Evolutionary conservation across 179 eudicot genomes (phyloP).

Genomic region (Gypsophila paniculata): DNA sequence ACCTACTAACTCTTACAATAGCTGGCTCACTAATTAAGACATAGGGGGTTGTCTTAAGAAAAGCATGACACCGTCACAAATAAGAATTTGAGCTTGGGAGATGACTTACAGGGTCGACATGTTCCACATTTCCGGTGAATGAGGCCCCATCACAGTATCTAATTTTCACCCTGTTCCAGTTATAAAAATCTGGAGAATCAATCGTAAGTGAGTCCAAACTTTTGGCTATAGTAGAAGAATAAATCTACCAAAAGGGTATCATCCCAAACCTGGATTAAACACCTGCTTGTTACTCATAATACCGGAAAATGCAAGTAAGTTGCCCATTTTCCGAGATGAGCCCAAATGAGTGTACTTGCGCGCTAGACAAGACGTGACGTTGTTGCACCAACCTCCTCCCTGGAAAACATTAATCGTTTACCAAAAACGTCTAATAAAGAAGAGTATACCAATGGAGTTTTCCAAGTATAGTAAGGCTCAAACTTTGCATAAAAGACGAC

Average conservation of each 20-base stretch:
- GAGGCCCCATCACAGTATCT: constrained; percentile 96
- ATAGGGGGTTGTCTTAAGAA: no score
- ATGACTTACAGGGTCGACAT: constrained; percentile 66
- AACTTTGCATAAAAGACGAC: not conserved
- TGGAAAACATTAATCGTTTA: constrained; percentile 15
- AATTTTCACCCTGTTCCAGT: constrained; percentile 84
- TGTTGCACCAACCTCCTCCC: constrained; percentile 99
- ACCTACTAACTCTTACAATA: no score
- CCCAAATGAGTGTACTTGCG: constrained; percentile 67
- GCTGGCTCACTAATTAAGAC: no score
- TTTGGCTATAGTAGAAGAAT: not conserved
- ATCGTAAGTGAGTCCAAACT: constrained; percentile 15
- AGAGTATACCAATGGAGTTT: not conserved
- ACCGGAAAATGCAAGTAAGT: constrained; percentile 66
- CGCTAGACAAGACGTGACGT: constrained; percentile 54
- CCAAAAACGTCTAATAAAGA: not conserved
- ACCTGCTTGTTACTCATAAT: constrained; percentile 56
- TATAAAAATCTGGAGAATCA: constrained; percentile 63
- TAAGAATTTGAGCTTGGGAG: not conserved
- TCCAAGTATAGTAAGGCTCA: not conserved
- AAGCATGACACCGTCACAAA: not conserved
- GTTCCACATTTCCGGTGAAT: constrained; percentile 78
- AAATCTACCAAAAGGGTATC: not conserved
- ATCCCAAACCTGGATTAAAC: constrained; percentile 69
- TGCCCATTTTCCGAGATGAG: constrained; percentile 68